Base-by-base conservation (phyloP, 164 flowering plant species). In the Malania oleifera region DNA sequence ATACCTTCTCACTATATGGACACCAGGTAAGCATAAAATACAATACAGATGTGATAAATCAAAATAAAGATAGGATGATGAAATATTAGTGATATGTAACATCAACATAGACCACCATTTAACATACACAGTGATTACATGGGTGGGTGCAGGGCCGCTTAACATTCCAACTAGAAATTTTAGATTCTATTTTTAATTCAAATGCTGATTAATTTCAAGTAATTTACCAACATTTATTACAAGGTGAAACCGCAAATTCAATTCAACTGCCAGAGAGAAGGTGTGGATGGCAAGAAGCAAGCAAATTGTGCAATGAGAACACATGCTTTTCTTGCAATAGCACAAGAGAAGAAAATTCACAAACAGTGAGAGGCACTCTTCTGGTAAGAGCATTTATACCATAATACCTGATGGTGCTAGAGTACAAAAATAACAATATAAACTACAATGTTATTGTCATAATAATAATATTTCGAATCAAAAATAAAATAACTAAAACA, bases 1-100 rank as follows among this genome's bases (percentile, higher is more conserved):
- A 10, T 83, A 79, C 60, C 89, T 79, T 68, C 71, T 83, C 35
- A 73, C 76, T 8, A 71, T 79, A 60, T 81, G 85, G 82, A 39
- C 71, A 52, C 67, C 82, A 69, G 88, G 87, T 80, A 78, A 17
- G 51, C 44, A 15, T 8, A 17, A 34, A 20, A 23, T 34, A 24
- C 15, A n/a, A n/a, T n/a, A n/a, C n/a, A n/a, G n/a, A n/a, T n/a
- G n/a, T n/a, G n/a, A n/a, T n/a, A n/a, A n/a, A n/a, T n/a, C n/a
- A n/a, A n/a, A n/a, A n/a, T n/a, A n/a, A n/a, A n/a, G n/a, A n/a
- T n/a, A n/a, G n/a, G n/a, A n/a, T n/a, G n/a, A n/a, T n/a, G n/a
- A n/a, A n/a, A n/a, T n/a, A n/a, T n/a, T n/a, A n/a, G n/a, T n/a
- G n/a, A n/a, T n/a, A n/a, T n/a, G n/a, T n/a, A n/a, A n/a, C n/a